A percentile compares a stretch with the other conserved stretches of the same genome.
Evolutionary conservation across 306 rosid genomes (phyloP).

Genomic region (Trichosanthes truncata): DNA sequence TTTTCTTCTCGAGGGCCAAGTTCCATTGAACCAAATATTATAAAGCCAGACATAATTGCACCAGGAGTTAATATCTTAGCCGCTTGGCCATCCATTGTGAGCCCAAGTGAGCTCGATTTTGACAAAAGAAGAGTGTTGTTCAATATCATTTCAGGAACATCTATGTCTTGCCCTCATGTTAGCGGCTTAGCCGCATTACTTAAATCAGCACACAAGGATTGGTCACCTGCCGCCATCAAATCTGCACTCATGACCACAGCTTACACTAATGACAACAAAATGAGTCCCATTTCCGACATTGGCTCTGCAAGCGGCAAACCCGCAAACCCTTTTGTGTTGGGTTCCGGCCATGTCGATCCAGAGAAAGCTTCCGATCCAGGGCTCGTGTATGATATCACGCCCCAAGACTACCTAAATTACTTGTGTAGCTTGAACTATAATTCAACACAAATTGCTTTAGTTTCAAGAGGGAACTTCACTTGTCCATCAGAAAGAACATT

Average conservation of each 20-base stretch:
- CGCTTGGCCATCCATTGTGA: slow-evolving; percentile 49
- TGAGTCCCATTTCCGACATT: slow-evolving; percentile 29
- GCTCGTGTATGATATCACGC: slow-evolving; percentile 42
- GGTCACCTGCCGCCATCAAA: slow-evolving; percentile 69
- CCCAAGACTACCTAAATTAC: slow-evolving; percentile 38
- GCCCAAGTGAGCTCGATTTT: slow-evolving; percentile 30
- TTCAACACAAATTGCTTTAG: slow-evolving; percentile 39
- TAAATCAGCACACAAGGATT: slow-evolving; percentile 36
- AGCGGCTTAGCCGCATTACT: slow-evolving; percentile 60
- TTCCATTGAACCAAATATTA: slow-evolving; percentile 30
- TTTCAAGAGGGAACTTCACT: slow-evolving; percentile 25
- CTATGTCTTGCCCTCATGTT: slow-evolving; percentile 82
- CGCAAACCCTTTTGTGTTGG: slow-evolving; percentile 53
- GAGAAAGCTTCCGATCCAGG: slow-evolving; percentile 64
- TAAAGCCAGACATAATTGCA: slow-evolving; percentile 69
- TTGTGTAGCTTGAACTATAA: slow-evolving; percentile 50
- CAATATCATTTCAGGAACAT: slow-evolving; percentile 61
- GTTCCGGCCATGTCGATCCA: slow-evolving; percentile 68
- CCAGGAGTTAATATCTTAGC: slow-evolving; percentile 75
- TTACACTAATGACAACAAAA: slow-evolving; percentile 37
- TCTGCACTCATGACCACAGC: slow-evolving; percentile 75
- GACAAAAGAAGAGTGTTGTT: slow-evolving; percentile 49
- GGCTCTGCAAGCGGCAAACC: slow-evolving; percentile 15
- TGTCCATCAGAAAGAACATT: slow-evolving; percentile 22
- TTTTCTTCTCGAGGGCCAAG: slow-evolving; percentile 75